A percentile compares a stretch with the other conserved stretches of the same genome.
Conservation (phyloP, 129 eudicot genomes). For the Scalesia atractyloides region DNA sequence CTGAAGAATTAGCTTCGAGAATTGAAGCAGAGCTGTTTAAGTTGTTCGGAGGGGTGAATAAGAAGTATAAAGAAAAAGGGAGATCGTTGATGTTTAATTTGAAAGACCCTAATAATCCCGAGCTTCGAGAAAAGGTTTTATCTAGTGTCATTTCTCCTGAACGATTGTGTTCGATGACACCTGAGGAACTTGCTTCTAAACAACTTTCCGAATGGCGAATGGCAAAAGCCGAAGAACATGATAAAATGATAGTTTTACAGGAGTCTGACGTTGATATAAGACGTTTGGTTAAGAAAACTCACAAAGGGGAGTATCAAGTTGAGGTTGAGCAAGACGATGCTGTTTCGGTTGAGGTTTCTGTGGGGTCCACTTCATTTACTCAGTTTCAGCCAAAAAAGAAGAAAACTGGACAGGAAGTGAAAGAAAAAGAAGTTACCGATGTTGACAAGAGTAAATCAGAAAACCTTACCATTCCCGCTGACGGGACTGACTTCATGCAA, state of each 20-base stretch:
- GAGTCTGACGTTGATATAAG: constrained; percentile 70
- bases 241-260: constrained; percentile 80
- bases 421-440: constrained; percentile 26
- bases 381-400: constrained; percentile 36
- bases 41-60: constrained; percentile 83
- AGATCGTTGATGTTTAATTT: constrained; percentile 82
- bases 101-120: constrained; percentile 81
- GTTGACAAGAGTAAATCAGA: constrained; percentile 36
- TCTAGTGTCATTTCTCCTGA: constrained; percentile 78
- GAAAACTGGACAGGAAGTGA: constrained; percentile 16
- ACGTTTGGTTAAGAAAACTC: constrained; percentile 87
- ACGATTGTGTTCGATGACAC: constrained; percentile 82
- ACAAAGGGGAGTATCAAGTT: constrained; percentile 87
- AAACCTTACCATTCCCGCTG: constrained; percentile 68
- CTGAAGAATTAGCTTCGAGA: constrained; percentile 52
- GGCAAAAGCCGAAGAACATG: constrained; percentile 88
- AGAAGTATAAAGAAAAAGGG: constrained; percentile 88
- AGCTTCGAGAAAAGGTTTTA: constrained; percentile 80
- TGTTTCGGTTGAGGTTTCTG: constrained; percentile 64
- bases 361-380: constrained; percentile 39
- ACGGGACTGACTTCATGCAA: constrained; percentile 86
- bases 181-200: constrained; percentile 96
- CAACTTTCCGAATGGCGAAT: constrained; percentile 91
- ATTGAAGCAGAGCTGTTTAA: constrained; percentile 83
- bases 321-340: constrained; percentile 70